phyloP scores from a whole-genome alignment of 192 early-diverging fungal species.

The Chytriomyces sp. region DNA sequence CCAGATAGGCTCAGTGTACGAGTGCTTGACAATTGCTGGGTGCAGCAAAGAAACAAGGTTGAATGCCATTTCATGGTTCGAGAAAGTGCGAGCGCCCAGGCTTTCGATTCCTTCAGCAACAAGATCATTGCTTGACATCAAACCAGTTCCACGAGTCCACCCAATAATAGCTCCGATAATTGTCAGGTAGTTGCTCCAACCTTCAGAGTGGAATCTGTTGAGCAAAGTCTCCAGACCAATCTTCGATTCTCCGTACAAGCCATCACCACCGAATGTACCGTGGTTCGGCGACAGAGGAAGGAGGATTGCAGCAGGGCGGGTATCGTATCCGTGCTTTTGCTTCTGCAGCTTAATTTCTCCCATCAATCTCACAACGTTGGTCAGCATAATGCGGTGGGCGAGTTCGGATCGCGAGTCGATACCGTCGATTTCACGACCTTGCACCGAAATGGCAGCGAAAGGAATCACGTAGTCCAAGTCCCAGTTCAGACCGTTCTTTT shows the following conservation, averaged over 20 bases:
- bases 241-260: conserved; percentile 94
- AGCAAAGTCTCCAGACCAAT: conserved; percentile 90
- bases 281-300: conserved; percentile 96
- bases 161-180: conserved; percentile 93
- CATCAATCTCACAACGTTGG: conserved; percentile 85
- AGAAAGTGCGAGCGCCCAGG: conserved; percentile 90
- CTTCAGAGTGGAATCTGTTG: conserved; percentile 89
- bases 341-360: conserved; percentile 87
- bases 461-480: conserved; percentile 95
- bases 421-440: conserved; percentile 82
- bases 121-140: conserved; percentile 91
- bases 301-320: conserved; percentile 85
- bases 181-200: conserved; percentile 84
- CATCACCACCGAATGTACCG: conserved; percentile 90
- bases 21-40: conserved; percentile 73
- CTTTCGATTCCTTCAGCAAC: conserved; percentile 87
- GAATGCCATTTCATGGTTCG: conserved; percentile 91
- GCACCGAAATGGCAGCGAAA: conserved; percentile 91
- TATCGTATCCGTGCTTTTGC: conserved; percentile 72
- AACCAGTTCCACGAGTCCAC: conserved; percentile 95
- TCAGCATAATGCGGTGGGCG: conserved; percentile 92
- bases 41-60: conserved; percentile 88
- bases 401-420: conserved; percentile 90
- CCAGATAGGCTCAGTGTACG: conserved; percentile 79
- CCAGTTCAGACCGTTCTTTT: conserved; percentile 78